These are phyloP conservation scores for Pichia sp. DNA, from an alignment of 1,139 yeast species.

Conservation along the genomic window DNA sequence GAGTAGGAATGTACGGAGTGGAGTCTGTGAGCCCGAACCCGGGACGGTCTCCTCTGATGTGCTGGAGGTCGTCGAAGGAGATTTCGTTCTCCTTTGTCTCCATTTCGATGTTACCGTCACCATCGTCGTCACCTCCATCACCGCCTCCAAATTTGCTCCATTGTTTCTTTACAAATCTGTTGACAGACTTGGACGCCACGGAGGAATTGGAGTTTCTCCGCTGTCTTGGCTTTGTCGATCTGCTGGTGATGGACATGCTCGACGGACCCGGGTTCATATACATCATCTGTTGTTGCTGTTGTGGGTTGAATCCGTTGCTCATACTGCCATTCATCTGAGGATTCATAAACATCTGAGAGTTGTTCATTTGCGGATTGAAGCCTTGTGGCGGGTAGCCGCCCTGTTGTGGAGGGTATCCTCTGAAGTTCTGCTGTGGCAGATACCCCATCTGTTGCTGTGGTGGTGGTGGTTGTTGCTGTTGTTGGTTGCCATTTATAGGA, in stretches of 20 bases:
- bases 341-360: conserved; percentile 8
- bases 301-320: background rate
- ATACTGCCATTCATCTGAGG: conserved; percentile 6
- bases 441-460: conserved; percentile 3
- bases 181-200: conserved; percentile 36
- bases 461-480: conserved; percentile 4
- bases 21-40: conserved; percentile 49
- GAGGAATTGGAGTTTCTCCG: conserved; percentile 43
- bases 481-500: conserved; percentile 27
- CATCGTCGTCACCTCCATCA: conserved; percentile 20
- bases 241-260: background rate
- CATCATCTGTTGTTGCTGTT: conserved; percentile 13
- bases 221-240: conserved; percentile 20
- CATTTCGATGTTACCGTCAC: conserved; percentile 42
- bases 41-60: conserved; percentile 64
- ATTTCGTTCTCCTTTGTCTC: conserved; percentile 40
- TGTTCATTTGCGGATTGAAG: background rate
- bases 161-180: conserved; percentile 43
- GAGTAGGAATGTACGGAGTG: conserved; percentile 72
- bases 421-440: no score
- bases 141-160: conserved; percentile 29
- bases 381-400: background rate
- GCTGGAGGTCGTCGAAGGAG: conserved; percentile 63
- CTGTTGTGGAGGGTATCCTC: background rate
- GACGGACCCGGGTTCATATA: conserved; percentile 2